phyloP scores from a whole-genome alignment of 371 early-diverging fungal species.

The Mortierella sp. region DNA sequence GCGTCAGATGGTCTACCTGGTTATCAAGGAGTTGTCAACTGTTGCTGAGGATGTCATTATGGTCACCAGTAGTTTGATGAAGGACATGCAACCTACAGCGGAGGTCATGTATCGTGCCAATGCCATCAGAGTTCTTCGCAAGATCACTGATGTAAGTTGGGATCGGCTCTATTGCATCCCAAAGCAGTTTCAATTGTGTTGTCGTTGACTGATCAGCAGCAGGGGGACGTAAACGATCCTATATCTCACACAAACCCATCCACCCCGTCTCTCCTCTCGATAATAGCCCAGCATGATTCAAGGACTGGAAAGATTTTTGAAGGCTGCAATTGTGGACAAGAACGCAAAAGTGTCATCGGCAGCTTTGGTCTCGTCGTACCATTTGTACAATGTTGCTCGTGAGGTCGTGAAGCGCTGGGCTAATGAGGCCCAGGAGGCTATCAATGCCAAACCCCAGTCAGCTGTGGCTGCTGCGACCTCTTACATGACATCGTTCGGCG shows the following conservation, averaged over 20 bases:
- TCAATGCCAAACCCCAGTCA: slow-evolving; percentile 78
- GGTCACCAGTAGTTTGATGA: slow-evolving; percentile 95
- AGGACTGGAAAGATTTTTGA: slow-evolving; percentile 95
- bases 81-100: slow-evolving; percentile 95
- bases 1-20: slow-evolving; percentile 96
- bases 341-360: slow-evolving; percentile 90
- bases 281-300: slow-evolving; percentile 74
- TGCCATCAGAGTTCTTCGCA: slow-evolving; percentile 95
- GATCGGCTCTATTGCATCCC: too few relatives aligned
- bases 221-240: too few relatives aligned
- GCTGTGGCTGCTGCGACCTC: slow-evolving; percentile 60
- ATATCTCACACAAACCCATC: too few relatives aligned
- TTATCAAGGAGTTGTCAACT: slow-evolving; percentile 94
- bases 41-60: slow-evolving; percentile 97
- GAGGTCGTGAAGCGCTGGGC: slow-evolving; percentile 63
- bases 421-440: slow-evolving; percentile 61
- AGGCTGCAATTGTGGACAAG: slow-evolving; percentile 97
- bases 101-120: slow-evolving; percentile 93
- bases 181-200: too few relatives aligned
- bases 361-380: slow-evolving; percentile 92
- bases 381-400: slow-evolving; percentile 78
- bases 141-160: slow-evolving; percentile 89
- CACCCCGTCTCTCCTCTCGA: slow-evolving; percentile 50
- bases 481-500: slow-evolving; percentile 67
- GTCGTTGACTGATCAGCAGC: too few relatives aligned